phyloP scores from a whole-genome alignment of 495 filamentous ascomycete species.

The Aspergillus carlsbadensis region DNA sequence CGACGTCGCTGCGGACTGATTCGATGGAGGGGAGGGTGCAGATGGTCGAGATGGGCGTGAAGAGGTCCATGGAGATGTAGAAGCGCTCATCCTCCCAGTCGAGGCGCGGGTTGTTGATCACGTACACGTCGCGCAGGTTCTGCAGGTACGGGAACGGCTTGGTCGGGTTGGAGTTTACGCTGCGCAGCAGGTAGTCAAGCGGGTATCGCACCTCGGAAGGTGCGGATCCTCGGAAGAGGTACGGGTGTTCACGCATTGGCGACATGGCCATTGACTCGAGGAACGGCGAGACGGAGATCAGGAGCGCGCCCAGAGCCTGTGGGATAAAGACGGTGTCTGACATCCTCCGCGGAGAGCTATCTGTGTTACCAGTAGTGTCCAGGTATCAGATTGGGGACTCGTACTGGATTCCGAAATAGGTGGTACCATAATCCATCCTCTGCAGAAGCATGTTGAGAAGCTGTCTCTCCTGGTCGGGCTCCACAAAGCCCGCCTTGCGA shows the following conservation, averaged over 20 bases:
- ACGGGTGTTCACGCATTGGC: background rate
- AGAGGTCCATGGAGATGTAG: conserved; percentile 11
- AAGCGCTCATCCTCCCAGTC: conserved; percentile 15
- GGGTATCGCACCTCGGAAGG: conserved; percentile 4
- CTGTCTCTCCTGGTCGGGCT: too few species aligned
- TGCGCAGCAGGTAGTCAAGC: conserved; percentile 18
- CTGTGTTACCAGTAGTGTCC: too few species aligned
- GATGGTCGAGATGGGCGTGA: background rate
- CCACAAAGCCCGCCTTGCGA: too few species aligned
- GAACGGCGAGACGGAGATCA: conserved; percentile 28
- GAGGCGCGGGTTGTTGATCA: conserved; percentile 8
- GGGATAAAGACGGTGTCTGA: conserved; percentile 11
- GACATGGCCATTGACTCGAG: conserved; percentile 21
- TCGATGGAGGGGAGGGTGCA: conserved; percentile 27
- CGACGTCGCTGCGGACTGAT: conserved; percentile 18
- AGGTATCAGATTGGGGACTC: too few species aligned
- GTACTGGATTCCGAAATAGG: too few species aligned
- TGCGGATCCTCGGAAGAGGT: too few species aligned
- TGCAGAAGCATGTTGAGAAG: too few species aligned
- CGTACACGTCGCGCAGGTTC: conserved; percentile 23
- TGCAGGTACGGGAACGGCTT: conserved; percentile 19
- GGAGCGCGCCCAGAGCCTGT: conserved; percentile 25
- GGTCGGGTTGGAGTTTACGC: conserved; percentile 10
- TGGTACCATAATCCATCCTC: too few species aligned
- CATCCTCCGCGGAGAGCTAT: too few species aligned